phyloP scores from a whole-genome alignment of 805 yeast genomes.

The Candida patagonica region DNA sequence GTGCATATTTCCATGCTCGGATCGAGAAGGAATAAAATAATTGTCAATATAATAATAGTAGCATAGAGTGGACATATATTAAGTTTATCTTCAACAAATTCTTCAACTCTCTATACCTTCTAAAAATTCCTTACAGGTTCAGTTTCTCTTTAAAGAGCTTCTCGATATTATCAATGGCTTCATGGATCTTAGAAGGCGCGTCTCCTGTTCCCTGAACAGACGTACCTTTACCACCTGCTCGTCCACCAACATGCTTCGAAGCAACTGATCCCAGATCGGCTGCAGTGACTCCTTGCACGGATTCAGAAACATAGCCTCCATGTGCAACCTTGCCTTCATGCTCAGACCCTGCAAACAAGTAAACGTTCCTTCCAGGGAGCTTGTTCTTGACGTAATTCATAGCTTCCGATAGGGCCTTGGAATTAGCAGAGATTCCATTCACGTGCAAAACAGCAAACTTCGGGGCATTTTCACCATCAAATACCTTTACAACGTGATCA shows the following conservation, averaged over 20 bases:
- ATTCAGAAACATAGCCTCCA: slow-evolving; percentile 80
- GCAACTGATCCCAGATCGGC: slow-evolving; percentile 62
- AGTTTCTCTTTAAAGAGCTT: slow-evolving; percentile 34
- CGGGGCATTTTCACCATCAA: slow-evolving; percentile 45
- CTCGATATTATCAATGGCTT: slow-evolving; percentile 66
- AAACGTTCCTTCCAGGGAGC: slow-evolving; percentile 64
- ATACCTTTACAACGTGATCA: slow-evolving; percentile 66
- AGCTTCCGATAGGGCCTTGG: slow-evolving; percentile 92
- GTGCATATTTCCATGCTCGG: not conserved
- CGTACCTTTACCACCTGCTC: slow-evolving; percentile 97
- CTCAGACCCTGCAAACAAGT: slow-evolving; percentile 48
- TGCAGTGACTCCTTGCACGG: slow-evolving; percentile 61
- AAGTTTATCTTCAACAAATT: too few relatives aligned
- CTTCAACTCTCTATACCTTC: not conserved
- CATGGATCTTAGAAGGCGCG: slow-evolving; percentile 55
- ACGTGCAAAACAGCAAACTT: slow-evolving; percentile 58
- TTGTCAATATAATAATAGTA: not conserved
- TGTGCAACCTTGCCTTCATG: slow-evolving; percentile 81
- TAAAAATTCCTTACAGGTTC: not conserved
- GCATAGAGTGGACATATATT: too few relatives aligned
- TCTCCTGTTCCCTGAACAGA: slow-evolving; percentile 96
- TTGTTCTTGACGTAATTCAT: slow-evolving; percentile 73
- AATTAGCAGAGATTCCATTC: slow-evolving; percentile 62
- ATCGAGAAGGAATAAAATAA: not conserved
- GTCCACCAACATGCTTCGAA: slow-evolving; percentile 77